phyloP scores from a whole-genome alignment of 805 yeast genomes.

The Hanseniaspora lachancei region DNA sequence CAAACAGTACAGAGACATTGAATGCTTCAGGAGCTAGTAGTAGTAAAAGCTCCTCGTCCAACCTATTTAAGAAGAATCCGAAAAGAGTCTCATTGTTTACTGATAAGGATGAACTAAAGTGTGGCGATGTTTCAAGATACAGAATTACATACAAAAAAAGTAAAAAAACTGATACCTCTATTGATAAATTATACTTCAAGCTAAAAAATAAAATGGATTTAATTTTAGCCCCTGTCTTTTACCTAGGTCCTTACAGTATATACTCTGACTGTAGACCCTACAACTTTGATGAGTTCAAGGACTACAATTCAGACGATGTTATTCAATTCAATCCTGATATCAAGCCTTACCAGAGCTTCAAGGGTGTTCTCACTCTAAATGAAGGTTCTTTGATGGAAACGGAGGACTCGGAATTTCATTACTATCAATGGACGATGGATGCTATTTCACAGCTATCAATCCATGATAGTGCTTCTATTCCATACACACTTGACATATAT shows the following conservation, averaged over 20 bases:
- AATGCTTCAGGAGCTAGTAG: background rate
- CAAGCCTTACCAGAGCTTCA: conserved; percentile 60
- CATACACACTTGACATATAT: conserved; percentile 37
- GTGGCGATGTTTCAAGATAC: conserved; percentile 12
- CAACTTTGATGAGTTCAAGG: conserved; percentile 43
- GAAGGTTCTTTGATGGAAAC: conserved; percentile 24
- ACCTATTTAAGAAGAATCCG: background rate
- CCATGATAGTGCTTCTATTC: conserved; percentile 51
- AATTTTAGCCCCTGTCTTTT: conserved; percentile 64
- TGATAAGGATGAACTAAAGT: background rate
- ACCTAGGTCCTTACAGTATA: conserved; percentile 79
- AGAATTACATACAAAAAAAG: background rate
- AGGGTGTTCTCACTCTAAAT: conserved; percentile 41
- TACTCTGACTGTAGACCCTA: conserved; percentile 69
- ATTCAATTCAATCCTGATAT: conserved; percentile 40
- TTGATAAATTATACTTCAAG: conserved; percentile 15
- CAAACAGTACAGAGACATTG: background rate
- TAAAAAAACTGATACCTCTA: background rate
- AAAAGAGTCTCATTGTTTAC: background rate
- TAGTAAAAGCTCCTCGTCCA: background rate
- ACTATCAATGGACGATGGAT: conserved; percentile 67
- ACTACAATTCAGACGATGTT: conserved; percentile 26
- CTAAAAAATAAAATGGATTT: conserved; percentile 61
- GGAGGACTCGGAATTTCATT: conserved; percentile 17
- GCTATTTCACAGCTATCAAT: conserved; percentile 70